Evolutionary conservation across 1,284 basidiomycete species (phyloP), one percentile per base, ranked within the genome.

Genomic region (Ustilago nuda): DNA sequence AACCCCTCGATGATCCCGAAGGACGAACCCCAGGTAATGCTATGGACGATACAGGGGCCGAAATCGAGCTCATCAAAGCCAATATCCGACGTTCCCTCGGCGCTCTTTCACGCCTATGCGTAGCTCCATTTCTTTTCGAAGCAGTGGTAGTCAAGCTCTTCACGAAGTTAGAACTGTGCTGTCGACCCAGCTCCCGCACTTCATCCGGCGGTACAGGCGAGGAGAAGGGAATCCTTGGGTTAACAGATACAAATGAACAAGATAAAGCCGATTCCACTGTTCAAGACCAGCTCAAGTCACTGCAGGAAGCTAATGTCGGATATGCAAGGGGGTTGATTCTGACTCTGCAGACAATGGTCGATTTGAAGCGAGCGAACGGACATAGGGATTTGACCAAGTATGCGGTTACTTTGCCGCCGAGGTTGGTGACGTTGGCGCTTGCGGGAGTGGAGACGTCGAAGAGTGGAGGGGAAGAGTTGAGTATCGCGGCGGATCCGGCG

Each of bases 81-180:
- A 66, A 72, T 37, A 76, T 82, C 51, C 53, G 93, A 87, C 89
- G 89, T 19, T 90, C 90, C 15, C 90, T 99, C 36, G 88, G 89
- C 2, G 90, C 92, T 4, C 89, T 99, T 32, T 89, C 91, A 45
- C 89, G 89, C 12, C 89, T 99, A 13, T 96, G 94, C 84, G 86
- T 90, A 3, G 90, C 92, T 52, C 89, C 92, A 0, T 89, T 91
- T 27, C 88, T 98, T 32, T 98, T 97, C 86, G 93, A 94, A 84
- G 91, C 89, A 7, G 89, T 98, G 35, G 90, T 94, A 45, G 89
- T 94, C 52, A 91, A 92, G 27, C 87, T 98, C 12, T 90, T 89
- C 0, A 91, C 92, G 1, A 94, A 94, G 85, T 88, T 98, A 32
- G 92, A 94, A 1, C 91, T 92, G 5, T 86, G 97, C 13, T 90